Percentiles rank a stretch among this genome's conserved stretches.
Conservation (phyloP, 2,329 filamentous ascomycete genomes). For the Colletotrichum lini region DNA sequence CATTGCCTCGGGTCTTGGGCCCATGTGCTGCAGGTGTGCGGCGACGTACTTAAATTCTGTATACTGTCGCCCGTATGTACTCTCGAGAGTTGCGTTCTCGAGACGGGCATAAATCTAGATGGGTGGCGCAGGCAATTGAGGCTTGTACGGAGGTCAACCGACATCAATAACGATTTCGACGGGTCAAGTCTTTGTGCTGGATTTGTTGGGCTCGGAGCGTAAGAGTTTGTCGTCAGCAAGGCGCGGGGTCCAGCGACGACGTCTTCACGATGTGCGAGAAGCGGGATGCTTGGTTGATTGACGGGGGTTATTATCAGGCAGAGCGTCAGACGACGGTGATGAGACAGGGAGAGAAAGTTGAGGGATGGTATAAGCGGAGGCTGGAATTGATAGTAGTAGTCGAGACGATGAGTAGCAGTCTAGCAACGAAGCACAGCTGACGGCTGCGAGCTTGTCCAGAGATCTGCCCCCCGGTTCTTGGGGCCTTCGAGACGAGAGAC, state of each 20-base stretch:
- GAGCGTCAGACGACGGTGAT: constrained; percentile 22
- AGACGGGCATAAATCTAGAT: constrained; percentile 70
- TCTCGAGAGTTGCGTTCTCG: constrained; percentile 68
- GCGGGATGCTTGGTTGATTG: constrained; percentile 6
- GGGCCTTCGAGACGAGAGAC: constrained; percentile 38
- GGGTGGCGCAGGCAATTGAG: constrained; percentile 71
- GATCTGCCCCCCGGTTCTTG: constrained; percentile 43
- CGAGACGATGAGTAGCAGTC: constrained; percentile 42
- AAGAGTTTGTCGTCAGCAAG: constrained; percentile 29
- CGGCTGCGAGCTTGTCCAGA: constrained; percentile 41
- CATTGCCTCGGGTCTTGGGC: background rate
- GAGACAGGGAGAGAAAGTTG: background rate
- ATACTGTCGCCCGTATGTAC: constrained; percentile 71
- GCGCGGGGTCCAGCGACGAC: constrained; percentile 23
- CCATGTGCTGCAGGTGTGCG: background rate
- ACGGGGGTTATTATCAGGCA: constrained; percentile 15
- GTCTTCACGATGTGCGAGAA: constrained; percentile 37
- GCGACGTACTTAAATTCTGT: constrained; percentile 63
- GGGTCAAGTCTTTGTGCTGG: constrained; percentile 40
- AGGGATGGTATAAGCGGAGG: constrained; percentile 6
- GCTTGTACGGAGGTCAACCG: constrained; percentile 70
- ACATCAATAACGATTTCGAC: constrained; percentile 66
- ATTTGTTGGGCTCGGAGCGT: constrained; percentile 30
- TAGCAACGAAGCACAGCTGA: constrained; percentile 42
- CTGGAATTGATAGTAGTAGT: constrained; percentile 30